phyloP scores from a whole-genome alignment of 306 rosid species.

The Abrus pulchellus region DNA sequence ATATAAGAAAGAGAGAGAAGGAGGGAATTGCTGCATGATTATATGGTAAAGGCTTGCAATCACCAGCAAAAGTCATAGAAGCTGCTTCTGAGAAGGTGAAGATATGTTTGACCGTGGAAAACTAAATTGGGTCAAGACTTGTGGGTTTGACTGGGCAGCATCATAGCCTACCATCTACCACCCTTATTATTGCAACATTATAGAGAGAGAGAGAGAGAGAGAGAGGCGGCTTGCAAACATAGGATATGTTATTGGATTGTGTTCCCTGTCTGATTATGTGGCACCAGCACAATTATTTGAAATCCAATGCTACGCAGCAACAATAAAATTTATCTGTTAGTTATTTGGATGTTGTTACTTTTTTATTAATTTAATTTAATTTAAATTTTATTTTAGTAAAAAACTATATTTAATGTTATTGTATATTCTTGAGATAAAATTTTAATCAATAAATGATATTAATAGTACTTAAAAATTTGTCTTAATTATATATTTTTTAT shows the following conservation, averaged over 20 bases:
- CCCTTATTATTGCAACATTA: background rate
- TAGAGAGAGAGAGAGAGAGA: background rate
- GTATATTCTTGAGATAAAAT: too few relatives aligned
- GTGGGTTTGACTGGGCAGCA: constrained; percentile 86
- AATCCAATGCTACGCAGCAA: background rate
- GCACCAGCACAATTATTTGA: background rate
- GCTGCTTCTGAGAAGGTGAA: constrained; percentile 69
- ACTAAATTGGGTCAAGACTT: constrained; percentile 65
- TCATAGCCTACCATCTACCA: constrained; percentile 30
- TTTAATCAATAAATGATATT: too few relatives aligned
- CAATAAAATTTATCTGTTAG: too few relatives aligned
- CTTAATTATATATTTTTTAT: too few relatives aligned
- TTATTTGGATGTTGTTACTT: too few relatives aligned
- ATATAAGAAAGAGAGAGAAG: background rate
- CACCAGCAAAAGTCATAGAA: constrained; percentile 46
- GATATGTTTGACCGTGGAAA: constrained; percentile 91
- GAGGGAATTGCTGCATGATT: constrained; percentile 14
- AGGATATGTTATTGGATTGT: constrained; percentile 17
- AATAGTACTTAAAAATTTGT: too few relatives aligned
- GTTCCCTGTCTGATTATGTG: constrained; percentile 8
- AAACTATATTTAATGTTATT: too few relatives aligned
- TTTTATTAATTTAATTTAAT: too few relatives aligned
- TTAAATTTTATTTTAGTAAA: too few relatives aligned
- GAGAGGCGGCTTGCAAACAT: constrained; percentile 42
- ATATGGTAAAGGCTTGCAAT: background rate